Conservation (phyloP, 345 rosid genomes). For the Eucalyptus albens region DNA sequence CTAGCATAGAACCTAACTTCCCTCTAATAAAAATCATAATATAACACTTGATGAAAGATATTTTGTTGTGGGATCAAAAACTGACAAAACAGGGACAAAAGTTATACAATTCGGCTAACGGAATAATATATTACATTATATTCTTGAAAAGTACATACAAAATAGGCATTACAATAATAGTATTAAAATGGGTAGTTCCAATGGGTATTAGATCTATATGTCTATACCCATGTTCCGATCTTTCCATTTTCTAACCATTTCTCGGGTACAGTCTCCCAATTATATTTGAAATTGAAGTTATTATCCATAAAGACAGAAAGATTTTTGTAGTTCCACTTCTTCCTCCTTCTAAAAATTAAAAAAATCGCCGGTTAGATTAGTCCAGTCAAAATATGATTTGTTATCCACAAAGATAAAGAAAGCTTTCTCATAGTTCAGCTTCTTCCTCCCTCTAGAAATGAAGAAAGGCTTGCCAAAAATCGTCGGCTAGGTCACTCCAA, state of each 20-base stretch:
- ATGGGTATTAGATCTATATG: not conserved
- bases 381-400: not conserved
- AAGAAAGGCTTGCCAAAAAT: not conserved
- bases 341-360: not conserved
- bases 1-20: too few relatives aligned
- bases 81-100: not conserved
- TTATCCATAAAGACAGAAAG: not conserved
- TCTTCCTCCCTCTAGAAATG: not conserved
- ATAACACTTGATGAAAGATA: too few relatives aligned
- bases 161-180: not conserved
- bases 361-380: not conserved
- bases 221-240: not conserved
- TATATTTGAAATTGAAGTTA: not conserved
- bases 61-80: too few relatives aligned
- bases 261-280: not conserved
- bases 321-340: not conserved
- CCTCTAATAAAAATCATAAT: too few relatives aligned
- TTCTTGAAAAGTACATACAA: not conserved
- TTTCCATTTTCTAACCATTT: not conserved
- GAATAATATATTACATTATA: not conserved
- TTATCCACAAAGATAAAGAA: not conserved
- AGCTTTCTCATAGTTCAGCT: not conserved
- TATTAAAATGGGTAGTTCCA: not conserved
- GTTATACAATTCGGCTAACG: not conserved
- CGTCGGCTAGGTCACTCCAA: not conserved